Conservation (phyloP, 768 basidiomycete species). For the Tricholoma flavovirens region DNA sequence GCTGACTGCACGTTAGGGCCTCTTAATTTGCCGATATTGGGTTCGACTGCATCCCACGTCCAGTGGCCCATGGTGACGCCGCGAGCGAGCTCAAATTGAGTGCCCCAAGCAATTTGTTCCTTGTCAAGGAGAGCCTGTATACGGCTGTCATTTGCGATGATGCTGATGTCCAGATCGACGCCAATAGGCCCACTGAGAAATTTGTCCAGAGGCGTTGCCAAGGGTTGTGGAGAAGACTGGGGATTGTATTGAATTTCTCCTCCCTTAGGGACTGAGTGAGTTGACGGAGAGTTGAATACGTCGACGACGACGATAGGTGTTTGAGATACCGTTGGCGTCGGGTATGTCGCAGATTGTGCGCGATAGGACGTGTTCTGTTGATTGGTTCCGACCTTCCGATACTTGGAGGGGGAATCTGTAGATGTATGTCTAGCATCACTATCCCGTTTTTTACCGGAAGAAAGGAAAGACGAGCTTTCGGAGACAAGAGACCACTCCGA, state of each 20-base stretch:
- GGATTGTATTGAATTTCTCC: not conserved
- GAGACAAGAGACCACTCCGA: constrained; percentile 6
- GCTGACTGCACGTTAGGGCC: constrained; percentile 29
- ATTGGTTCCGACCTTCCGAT: constrained; percentile 7
- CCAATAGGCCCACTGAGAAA: constrained; percentile 17
- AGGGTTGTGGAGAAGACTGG: not conserved
- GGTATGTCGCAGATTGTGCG: not conserved
- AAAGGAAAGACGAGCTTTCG: constrained; percentile 2
- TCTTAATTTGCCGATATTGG: constrained; percentile 22
- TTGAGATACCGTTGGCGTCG: not conserved
- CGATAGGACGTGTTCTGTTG: not conserved
- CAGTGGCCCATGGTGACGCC: constrained; percentile 33
- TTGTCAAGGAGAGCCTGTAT: constrained; percentile 32
- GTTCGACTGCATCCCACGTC: constrained; percentile 34
- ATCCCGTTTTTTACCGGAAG: constrained; percentile 1
- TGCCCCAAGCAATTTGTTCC: constrained; percentile 37
- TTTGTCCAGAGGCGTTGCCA: not conserved
- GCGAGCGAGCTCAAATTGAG: constrained; percentile 41
- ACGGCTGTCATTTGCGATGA: constrained; percentile 32
- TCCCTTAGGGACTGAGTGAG: not conserved
- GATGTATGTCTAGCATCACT: not conserved
- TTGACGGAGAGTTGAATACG: not conserved
- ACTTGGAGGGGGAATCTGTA: constrained; percentile 10
- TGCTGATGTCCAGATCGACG: constrained; percentile 16
- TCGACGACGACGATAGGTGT: not conserved